Evolutionary conservation across 2,329 filamentous ascomycete genomes (phyloP).

Genomic region (Xylaria sp.): DNA sequence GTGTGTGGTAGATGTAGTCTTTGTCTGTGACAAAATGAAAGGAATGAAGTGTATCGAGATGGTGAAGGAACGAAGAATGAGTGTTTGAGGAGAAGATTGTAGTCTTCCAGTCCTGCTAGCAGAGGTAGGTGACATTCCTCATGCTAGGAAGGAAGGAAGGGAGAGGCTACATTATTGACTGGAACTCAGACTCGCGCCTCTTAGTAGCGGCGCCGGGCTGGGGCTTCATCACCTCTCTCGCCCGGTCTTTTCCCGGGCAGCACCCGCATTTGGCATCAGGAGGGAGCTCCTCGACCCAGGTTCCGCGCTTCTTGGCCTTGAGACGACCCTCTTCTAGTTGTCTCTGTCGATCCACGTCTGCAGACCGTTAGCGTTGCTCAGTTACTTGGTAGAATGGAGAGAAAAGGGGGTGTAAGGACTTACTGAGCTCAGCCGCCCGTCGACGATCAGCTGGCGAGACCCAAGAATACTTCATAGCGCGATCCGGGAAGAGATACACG

Average conservation of each 20-base stretch:
- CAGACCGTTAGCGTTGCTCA: neutral
- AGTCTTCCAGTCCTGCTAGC: neutral
- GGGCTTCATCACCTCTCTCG: slow-evolving; percentile 16
- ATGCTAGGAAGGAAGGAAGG: neutral
- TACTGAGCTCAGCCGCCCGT: slow-evolving; percentile 38
- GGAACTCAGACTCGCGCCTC: neutral
- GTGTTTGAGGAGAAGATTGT: neutral
- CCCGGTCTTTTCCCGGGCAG: slow-evolving; percentile 24
- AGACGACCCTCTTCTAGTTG: slow-evolving; percentile 19
- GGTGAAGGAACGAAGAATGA: neutral
- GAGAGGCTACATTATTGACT: neutral
- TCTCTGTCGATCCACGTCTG: slow-evolving; percentile 21
- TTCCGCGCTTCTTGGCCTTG: slow-evolving; percentile 18
- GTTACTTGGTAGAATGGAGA: neutral
- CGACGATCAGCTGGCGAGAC: slow-evolving; percentile 37
- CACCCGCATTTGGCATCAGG: slow-evolving; percentile 24
- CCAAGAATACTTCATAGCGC: slow-evolving; percentile 43
- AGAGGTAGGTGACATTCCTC: neutral
- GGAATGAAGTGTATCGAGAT: too few species aligned
- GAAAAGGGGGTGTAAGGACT: slow-evolving; percentile 24
- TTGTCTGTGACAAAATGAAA: too few species aligned
- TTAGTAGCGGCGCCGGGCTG: neutral
- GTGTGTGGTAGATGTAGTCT: too few species aligned
- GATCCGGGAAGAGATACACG: slow-evolving; percentile 41
- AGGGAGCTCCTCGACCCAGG: slow-evolving; percentile 22